Base-by-base conservation (phyloP, 345 rosid species). In the rapeseed (Brassica napus) region DNA sequence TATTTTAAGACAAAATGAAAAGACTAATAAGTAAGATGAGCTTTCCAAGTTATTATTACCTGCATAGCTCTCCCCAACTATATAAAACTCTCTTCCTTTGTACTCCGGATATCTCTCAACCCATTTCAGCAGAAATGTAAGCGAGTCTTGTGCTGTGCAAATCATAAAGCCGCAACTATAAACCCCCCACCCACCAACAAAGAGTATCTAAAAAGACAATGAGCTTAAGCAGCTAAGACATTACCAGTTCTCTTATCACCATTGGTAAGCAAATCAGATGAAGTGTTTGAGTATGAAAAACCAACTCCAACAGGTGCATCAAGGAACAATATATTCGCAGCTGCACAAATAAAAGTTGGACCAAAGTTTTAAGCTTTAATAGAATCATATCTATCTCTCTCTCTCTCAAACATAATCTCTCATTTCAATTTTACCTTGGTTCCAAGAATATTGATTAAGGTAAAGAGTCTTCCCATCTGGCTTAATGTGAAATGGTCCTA, bases 221-320 rank as follows among this genome's bases (percentile, higher is more conserved):
- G 55, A n/a, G 55, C 1, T 49, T 49, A 14, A 49, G 77, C 74
- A 71, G 72, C 68, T 9, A 69, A 80, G 77, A 24, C 57, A 62
- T 68, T 88, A 94, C 98, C 98, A 4, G 91, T 87, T 71, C 89
- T 86, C 76, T 79, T 76, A 69, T 87, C 91, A 34, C 91, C 87
- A 34, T 86, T 84, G 82, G 9, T 83, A n/a, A 47, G 58, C 80
- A 84, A 77, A 83, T 87, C 91, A 10, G 95, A 90, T 1, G 97
- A 91, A 14, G 92, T 90, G 79, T 91, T 94, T 47, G 98, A 89
- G 77, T 92, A 92, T 3, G 98, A 94, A 81, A 70, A 94, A 44
- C 97, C 97, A 84, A 94, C 98, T 65, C 98, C 97, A 76, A 87
- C 92, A 30, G 98, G 98, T 30, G 98, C 90, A 75, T 94, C 97